Conservation (phyloP, 257 asterid genomes). For the Galeopsis tetrahit region DNA sequence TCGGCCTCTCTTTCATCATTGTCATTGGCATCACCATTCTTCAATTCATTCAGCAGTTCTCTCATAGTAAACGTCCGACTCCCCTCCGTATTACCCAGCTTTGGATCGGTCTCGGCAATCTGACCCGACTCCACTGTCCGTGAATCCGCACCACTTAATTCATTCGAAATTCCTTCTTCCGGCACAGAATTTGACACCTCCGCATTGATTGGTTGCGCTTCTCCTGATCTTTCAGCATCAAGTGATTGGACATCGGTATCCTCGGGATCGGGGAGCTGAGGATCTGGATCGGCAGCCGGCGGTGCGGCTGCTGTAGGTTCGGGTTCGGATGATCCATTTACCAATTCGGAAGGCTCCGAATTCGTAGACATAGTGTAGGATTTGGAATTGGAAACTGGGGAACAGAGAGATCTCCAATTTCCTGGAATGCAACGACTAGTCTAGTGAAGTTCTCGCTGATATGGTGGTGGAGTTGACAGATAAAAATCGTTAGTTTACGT, state of each 20-base stretch:
- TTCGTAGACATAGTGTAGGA: constrained; percentile 49
- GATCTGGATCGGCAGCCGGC: constrained; percentile 55
- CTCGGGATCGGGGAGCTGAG: constrained; percentile 48
- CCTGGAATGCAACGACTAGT: constrained; percentile 37
- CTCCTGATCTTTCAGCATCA: constrained; percentile 43
- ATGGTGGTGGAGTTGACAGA: background rate
- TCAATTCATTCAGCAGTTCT: constrained; percentile 87
- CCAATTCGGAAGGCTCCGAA: constrained; percentile 50
- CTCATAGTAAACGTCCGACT: constrained; percentile 92
- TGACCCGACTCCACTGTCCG: constrained; percentile 37
- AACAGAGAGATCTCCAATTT: constrained; percentile 35
- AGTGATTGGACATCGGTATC: constrained; percentile 45
- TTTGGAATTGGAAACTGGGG: constrained; percentile 37
- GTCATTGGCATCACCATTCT: constrained; percentile 65
- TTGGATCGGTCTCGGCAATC: constrained; percentile 44
- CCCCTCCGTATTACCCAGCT: constrained; percentile 58
- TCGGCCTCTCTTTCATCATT: constrained; percentile 52
- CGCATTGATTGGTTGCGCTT: constrained; percentile 39
- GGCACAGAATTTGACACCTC: constrained; percentile 47
- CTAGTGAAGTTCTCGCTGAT: constrained; percentile 23
- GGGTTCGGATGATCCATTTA: constrained; percentile 46
- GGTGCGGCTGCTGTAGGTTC: constrained; percentile 37
- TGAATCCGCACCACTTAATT: constrained; percentile 42
- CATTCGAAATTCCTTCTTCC: constrained; percentile 41
- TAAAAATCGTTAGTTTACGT: background rate